phyloP scores from a whole-genome alignment of 371 early-diverging fungal species.

The Circinella minor region DNA sequence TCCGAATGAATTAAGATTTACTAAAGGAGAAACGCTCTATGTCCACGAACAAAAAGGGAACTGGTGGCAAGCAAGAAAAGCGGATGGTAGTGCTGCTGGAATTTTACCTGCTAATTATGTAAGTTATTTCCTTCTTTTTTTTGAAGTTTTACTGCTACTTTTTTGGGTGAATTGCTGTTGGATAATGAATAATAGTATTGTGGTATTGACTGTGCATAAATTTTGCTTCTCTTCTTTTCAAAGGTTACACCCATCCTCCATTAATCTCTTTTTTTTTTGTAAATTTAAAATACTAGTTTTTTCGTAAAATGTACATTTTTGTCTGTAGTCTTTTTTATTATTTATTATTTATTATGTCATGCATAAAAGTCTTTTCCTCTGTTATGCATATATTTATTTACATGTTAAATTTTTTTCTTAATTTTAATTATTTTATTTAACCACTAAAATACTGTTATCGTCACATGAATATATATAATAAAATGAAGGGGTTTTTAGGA shows the following conservation, averaged over 20 bases:
- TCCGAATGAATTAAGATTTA: constrained; percentile 87
- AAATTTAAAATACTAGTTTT: not conserved
- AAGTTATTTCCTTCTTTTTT: constrained; percentile 14
- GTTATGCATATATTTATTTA: too few relatives aligned
- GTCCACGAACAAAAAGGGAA: constrained; percentile 88
- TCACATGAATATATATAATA: too few relatives aligned
- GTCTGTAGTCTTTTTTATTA: too few relatives aligned
- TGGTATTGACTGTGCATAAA: not conserved
- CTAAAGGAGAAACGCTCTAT: constrained; percentile 83
- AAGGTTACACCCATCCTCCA: not conserved
- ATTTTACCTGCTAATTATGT: constrained; percentile 94
- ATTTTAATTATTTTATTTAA: too few relatives aligned
- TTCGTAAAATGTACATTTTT: not conserved
- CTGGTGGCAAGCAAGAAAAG: constrained; percentile 94
- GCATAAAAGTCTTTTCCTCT: too few relatives aligned
- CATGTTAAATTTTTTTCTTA: too few relatives aligned
- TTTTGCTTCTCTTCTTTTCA: not conserved
- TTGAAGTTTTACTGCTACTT: not conserved
- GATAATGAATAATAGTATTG: not conserved
- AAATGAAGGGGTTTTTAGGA: not conserved
- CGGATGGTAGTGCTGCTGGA: constrained; percentile 75
- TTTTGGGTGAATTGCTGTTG: too few relatives aligned
- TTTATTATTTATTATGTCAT: too few relatives aligned
- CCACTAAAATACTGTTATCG: too few relatives aligned
- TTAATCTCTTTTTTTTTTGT: not conserved